Conservation (phyloP, 78 protist genomes). For the Dictyostelium citrinum region DNA sequence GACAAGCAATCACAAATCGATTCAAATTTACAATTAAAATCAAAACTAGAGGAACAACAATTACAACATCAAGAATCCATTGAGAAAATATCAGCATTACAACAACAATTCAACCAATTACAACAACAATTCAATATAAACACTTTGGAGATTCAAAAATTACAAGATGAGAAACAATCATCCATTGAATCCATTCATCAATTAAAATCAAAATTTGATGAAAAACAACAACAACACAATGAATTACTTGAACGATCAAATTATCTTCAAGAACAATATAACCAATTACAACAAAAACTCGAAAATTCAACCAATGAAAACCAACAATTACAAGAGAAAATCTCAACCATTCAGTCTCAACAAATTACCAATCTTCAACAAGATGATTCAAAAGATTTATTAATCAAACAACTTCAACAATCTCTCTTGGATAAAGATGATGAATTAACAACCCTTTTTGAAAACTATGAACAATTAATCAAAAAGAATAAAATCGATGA, state of each 20-base stretch:
- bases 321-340: not conserved
- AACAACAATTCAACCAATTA: not conserved
- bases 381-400: not conserved
- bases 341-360: not conserved
- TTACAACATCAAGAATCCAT: not conserved
- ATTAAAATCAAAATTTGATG: not conserved
- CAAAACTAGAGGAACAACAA: not conserved
- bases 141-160: not conserved
- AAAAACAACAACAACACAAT: not conserved
- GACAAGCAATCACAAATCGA: not conserved
- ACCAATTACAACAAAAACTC: not conserved
- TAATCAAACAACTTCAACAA: not conserved
- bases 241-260: not conserved
- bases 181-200: not conserved
- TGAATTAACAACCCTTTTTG: not conserved
- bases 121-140: not conserved
- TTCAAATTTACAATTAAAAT: not conserved
- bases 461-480: slow-evolving; percentile 10
- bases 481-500: not conserved
- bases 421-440: not conserved
- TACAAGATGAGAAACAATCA: not conserved
- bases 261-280: not conserved
- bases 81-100: not conserved
- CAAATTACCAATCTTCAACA: not conserved
- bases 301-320: not conserved